Conservation (phyloP, 106 monocot species). For the Dendrobium officinale region DNA sequence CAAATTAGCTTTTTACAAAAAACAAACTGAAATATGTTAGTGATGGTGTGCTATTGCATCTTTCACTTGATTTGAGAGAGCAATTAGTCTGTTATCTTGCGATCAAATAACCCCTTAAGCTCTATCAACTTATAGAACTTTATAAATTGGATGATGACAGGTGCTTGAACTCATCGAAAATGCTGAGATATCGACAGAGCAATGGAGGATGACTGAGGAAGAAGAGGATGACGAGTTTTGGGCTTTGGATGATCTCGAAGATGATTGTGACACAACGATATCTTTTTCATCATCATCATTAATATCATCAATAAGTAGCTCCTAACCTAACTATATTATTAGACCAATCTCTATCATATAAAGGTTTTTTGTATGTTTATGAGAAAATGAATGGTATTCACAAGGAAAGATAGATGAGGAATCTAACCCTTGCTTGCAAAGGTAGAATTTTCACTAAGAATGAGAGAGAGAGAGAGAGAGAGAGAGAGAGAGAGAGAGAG, state of each 20-base stretch:
- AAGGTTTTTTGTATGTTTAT: not conserved
- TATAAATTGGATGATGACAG: slow-evolving; percentile 21
- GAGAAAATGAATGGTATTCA: too few relatives aligned
- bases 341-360: not conserved
- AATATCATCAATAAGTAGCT: slow-evolving; percentile 12
- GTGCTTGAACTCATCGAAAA: slow-evolving; percentile 46
- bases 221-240: slow-evolving; percentile 36
- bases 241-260: slow-evolving; percentile 49
- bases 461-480: too few relatives aligned
- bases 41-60: too few relatives aligned
- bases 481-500: too few relatives aligned
- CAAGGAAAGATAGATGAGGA: not conserved
- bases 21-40: too few relatives aligned
- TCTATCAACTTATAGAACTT: not conserved
- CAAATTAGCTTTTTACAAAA: too few relatives aligned
- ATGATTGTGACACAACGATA: slow-evolving; percentile 22
- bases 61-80: not conserved
- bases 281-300: slow-evolving; percentile 28
- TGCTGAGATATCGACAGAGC: slow-evolving; percentile 31
- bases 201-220: slow-evolving; percentile 47
- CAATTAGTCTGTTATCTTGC: too few relatives aligned
- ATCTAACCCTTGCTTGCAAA: not conserved
- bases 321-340: not conserved
- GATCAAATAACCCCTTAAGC: too few relatives aligned
- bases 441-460: not conserved